Evolutionary conservation across 306 rosid genomes (phyloP).

Genomic region (Carpinus viminea): DNA sequence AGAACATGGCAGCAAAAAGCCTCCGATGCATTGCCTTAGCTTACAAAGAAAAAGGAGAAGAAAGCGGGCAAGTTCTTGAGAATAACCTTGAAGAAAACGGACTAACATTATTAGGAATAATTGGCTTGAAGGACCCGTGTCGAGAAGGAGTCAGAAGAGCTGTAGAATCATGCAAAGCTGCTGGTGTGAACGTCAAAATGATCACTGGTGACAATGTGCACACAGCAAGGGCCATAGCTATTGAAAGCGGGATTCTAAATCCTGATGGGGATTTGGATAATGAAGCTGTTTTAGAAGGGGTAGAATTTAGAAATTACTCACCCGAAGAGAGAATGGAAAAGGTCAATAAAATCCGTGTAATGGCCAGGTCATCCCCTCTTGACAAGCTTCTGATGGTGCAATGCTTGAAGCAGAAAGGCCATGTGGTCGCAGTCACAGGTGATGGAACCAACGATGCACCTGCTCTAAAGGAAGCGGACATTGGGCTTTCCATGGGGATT

Average conservation of each 20-base stretch:
- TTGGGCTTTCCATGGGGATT: slow-evolving; percentile 37
- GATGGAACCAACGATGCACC: slow-evolving; percentile 38
- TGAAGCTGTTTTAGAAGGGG: slow-evolving; percentile 20
- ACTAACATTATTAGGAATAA: slow-evolving; percentile 15
- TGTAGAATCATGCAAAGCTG: slow-evolving; percentile 27
- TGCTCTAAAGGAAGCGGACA: slow-evolving; percentile 31
- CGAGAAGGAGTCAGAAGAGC: slow-evolving; percentile 24
- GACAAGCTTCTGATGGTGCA: slow-evolving; percentile 35
- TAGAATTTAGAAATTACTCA: slow-evolving; percentile 28
- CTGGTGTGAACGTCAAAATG: slow-evolving; percentile 31
- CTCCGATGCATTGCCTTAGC: slow-evolving; percentile 33
- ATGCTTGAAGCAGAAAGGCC: slow-evolving; percentile 28
- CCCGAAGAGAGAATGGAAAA: slow-evolving; percentile 22
- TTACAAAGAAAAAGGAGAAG: neutral
- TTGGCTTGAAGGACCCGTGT: slow-evolving; percentile 33
- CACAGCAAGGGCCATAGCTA: slow-evolving; percentile 32
- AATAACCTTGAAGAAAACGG: slow-evolving; percentile 23
- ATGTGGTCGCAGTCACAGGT: slow-evolving; percentile 36
- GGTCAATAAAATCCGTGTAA: slow-evolving; percentile 22
- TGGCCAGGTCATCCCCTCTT: slow-evolving; percentile 33
- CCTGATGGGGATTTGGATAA: neutral
- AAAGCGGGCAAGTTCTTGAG: neutral
- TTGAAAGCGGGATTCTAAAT: slow-evolving; percentile 25
- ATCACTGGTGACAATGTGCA: slow-evolving; percentile 31
- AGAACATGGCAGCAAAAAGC: slow-evolving; percentile 32